Percentiles rank a stretch among this genome's conserved stretches.
Conservation (phyloP, 2,329 filamentous ascomycete species). For the Alternaria viburni region DNA sequence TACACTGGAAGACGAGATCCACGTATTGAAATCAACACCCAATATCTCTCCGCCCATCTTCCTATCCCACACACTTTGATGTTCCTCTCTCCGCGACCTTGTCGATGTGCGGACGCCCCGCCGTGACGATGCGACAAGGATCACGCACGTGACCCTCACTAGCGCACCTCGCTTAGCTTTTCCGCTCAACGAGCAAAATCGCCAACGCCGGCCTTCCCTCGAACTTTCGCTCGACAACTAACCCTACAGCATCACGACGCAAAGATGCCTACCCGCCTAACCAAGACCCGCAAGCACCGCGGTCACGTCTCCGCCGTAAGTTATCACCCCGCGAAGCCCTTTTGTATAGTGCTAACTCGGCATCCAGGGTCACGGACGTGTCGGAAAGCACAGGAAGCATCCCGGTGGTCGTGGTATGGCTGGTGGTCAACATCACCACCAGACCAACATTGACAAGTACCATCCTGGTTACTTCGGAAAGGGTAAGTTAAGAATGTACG, state of each 20-base stretch:
- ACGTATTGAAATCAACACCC: constrained; percentile 5
- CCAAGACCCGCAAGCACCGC: constrained; percentile 61
- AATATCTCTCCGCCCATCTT: not conserved
- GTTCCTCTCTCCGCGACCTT: too few relatives aligned
- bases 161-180: constrained; percentile 23
- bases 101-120: too few relatives aligned
- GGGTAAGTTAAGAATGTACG: constrained; percentile 35
- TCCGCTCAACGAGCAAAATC: constrained; percentile 17
- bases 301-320: constrained; percentile 94
- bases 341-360: not conserved
- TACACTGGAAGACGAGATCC: constrained; percentile 10
- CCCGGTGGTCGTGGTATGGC: constrained; percentile 73
- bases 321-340: too few relatives aligned
- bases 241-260: constrained; percentile 28
- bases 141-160: constrained; percentile 4
- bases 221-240: constrained; percentile 28
- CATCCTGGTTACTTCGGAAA: constrained; percentile 99
- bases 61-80: not conserved
- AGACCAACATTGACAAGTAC: constrained; percentile 92
- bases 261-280: constrained; percentile 43
- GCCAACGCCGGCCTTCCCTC: not conserved
- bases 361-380: constrained; percentile 77
- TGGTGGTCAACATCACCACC: constrained; percentile 87
- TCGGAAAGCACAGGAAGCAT: constrained; percentile 97
- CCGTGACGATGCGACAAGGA: not conserved